Conservation (phyloP, 495 filamentous ascomycete species). For the Neurospora intermedia region DNA sequence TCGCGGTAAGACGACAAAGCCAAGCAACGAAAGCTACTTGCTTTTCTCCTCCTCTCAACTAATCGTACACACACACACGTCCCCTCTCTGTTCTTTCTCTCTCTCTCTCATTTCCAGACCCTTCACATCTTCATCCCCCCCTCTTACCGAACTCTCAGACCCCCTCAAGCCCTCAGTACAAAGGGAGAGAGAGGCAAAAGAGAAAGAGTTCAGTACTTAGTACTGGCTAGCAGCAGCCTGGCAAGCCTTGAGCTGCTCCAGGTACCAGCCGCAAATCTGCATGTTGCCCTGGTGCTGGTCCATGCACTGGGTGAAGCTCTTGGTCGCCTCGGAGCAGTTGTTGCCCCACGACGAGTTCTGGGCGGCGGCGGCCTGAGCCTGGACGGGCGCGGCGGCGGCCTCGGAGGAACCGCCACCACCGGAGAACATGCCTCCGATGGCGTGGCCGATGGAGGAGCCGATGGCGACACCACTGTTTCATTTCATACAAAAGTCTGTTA, state of each 20-base stretch:
- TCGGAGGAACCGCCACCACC: slow-evolving; percentile 52
- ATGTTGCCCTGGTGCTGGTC: slow-evolving; percentile 87
- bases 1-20: neutral
- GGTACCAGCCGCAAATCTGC: slow-evolving; percentile 94
- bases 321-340: slow-evolving; percentile 70
- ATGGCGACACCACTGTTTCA: slow-evolving; percentile 70
- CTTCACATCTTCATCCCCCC: no score
- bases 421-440: slow-evolving; percentile 72
- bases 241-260: slow-evolving; percentile 97
- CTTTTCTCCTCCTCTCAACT: neutral
- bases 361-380: slow-evolving; percentile 22
- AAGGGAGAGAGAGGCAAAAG: no score
- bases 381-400: slow-evolving; percentile 33
- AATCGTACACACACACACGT: neutral
- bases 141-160: no score
- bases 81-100: neutral
- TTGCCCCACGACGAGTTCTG: slow-evolving; percentile 45
- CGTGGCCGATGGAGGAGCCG: slow-evolving; percentile 89
- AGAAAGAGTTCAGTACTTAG: slow-evolving; percentile 4
- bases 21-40: neutral
- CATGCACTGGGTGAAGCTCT: slow-evolving; percentile 87
- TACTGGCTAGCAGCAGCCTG: slow-evolving; percentile 82
- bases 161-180: no score
- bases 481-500: slow-evolving; percentile 4
- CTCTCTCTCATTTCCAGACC: no score